Base-by-base conservation (phyloP, 2,329 filamentous ascomycete species). In the Trichoderma breve region DNA sequence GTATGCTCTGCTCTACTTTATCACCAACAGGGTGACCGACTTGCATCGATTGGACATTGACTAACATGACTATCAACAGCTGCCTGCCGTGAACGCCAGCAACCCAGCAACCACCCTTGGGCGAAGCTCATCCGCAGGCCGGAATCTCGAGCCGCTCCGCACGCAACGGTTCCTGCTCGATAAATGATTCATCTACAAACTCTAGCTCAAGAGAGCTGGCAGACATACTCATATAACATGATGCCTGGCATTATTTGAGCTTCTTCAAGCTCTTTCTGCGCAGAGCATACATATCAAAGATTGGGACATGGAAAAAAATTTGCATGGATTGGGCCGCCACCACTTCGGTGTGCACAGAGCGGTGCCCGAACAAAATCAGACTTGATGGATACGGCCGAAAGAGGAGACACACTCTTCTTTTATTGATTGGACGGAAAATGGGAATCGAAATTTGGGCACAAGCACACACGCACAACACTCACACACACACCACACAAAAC, bases 1-100 rank as follows among this genome's bases (percentile, higher is more conserved):
- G 82, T 84, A 82, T 76, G 82, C 39, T n/a, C 15, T 43, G 36
- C 81, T n/a, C 15, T 43, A 15, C 81, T 67, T 36, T 14, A 53
- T 62, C 30, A 18, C 26, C 26, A 26, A 39, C 51, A n/a, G 24
- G 24, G 32, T 30, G 7, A 15, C 18, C 30, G 9, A 47, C 34
- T 63, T 26, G 14, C n/a, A 24, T 26, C 30, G 21, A 72, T 24
- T 51, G 21, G 51, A 39, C n/a, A 57, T 53, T 24, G 47, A 53
- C 58, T 71, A 63, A 71, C 68, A 53, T 51, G 60, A 24, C 28
- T 8, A 74, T 77, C 78, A 74, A 79, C 73, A 83, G 81, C 81
- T 73, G 80, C 81, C 28, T 83, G 81, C 73, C 80, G 81, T 30
- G 81, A 83, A 77, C 80, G 81, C 71, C 80, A 80, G 60, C 80